Conservation (phyloP, 805 yeast genomes). For the Saccharomycopsis schoenii region DNA sequence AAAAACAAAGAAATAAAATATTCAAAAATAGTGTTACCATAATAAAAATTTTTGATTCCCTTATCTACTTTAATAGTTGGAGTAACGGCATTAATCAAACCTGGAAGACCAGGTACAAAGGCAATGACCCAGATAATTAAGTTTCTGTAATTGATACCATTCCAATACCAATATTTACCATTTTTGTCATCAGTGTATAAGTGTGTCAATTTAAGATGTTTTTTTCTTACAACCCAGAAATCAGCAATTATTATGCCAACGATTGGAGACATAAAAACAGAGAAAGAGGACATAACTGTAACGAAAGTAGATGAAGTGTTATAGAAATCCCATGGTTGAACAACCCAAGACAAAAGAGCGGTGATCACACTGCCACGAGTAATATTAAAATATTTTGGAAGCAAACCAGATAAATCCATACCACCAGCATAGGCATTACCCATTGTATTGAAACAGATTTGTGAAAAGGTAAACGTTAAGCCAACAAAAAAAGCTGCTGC, state of each 20-base stretch:
- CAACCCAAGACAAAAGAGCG: slow-evolving; percentile 28
- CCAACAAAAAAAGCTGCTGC: slow-evolving; percentile 31
- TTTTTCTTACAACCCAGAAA: slow-evolving; percentile 28
- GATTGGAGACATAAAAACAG: slow-evolving; percentile 32
- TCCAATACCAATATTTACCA: slow-evolving; percentile 30
- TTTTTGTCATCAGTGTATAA: slow-evolving; percentile 27
- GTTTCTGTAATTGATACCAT: slow-evolving; percentile 37
- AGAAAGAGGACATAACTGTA: slow-evolving; percentile 28
- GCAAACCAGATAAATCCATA: slow-evolving; percentile 30
- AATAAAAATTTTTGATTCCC: slow-evolving; percentile 35
- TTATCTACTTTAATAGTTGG: slow-evolving; percentile 20
- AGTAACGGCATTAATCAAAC: slow-evolving; percentile 32
- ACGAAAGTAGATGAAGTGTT: slow-evolving; percentile 29
- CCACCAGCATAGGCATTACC: slow-evolving; percentile 31
- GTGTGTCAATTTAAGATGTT: slow-evolving; percentile 32
- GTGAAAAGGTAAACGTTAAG: slow-evolving; percentile 25
- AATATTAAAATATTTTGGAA: slow-evolving; percentile 34
- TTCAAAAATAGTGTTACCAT: slow-evolving; percentile 35
- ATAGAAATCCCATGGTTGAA: slow-evolving; percentile 34
- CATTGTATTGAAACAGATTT: slow-evolving; percentile 26
- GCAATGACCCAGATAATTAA: slow-evolving; percentile 30
- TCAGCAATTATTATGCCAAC: slow-evolving; percentile 31
- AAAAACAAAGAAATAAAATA: slow-evolving; percentile 31
- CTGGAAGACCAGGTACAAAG: slow-evolving; percentile 42
- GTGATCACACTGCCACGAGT: slow-evolving; percentile 37